phyloP scores from a whole-genome alignment of 495 filamentous ascomycete genomes.

The Penicillium turbatum region DNA sequence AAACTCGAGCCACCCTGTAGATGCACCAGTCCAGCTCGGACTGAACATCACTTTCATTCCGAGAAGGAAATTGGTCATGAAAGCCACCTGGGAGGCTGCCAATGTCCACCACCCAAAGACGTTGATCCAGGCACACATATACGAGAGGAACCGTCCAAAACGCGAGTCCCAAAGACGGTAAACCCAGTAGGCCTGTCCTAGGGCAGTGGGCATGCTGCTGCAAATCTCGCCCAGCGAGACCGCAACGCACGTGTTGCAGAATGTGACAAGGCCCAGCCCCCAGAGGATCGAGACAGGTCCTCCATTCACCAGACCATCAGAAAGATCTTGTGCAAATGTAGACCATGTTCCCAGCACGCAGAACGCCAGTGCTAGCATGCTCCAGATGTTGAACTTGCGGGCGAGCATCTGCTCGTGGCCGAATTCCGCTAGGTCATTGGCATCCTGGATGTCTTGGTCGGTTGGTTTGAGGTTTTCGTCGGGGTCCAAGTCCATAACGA shows the following conservation, averaged over 20 bases:
- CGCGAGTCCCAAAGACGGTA: slow-evolving; percentile 37
- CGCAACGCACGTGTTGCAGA: slow-evolving; percentile 43
- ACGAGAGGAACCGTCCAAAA: slow-evolving; percentile 36
- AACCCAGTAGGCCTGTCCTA: slow-evolving; percentile 46
- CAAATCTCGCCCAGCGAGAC: slow-evolving; percentile 44
- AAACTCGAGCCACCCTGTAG: slow-evolving; percentile 41
- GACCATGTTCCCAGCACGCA: slow-evolving; percentile 47
- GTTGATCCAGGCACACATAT: slow-evolving; percentile 49
- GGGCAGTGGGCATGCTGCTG: slow-evolving; percentile 44
- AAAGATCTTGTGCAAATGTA: slow-evolving; percentile 43
- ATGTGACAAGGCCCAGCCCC: slow-evolving; percentile 41
- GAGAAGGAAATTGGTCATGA: slow-evolving; percentile 46
- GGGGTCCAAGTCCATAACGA: slow-evolving; percentile 30
- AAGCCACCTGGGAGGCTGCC: slow-evolving; percentile 42
- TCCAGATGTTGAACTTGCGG: slow-evolving; percentile 48
- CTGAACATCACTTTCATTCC: slow-evolving; percentile 46
- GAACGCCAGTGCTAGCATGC: slow-evolving; percentile 42
- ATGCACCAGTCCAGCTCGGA: slow-evolving; percentile 33
- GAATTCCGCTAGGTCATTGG: slow-evolving; percentile 45
- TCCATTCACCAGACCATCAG: slow-evolving; percentile 41
- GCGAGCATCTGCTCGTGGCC: slow-evolving; percentile 47
- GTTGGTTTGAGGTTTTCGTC: slow-evolving; percentile 30
- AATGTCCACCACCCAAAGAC: slow-evolving; percentile 49
- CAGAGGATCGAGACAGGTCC: slow-evolving; percentile 45
- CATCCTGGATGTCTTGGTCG: slow-evolving; percentile 42